Evolutionary conservation across 257 asterid genomes (phyloP), one percentile per base, ranked within the genome.

Genomic region (Cynanchum wilfordii): DNA sequence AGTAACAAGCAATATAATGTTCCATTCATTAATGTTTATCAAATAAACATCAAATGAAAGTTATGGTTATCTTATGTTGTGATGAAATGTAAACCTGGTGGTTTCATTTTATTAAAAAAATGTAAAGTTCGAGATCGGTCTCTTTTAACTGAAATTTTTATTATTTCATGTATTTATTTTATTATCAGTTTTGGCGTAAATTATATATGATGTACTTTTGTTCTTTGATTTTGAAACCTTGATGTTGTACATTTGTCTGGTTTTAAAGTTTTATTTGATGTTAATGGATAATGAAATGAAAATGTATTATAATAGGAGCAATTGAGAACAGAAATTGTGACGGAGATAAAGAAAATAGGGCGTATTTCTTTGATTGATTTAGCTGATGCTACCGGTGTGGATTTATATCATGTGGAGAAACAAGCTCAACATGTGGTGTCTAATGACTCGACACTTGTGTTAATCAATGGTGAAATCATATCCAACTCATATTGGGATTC

Each of bases 391-490:
- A 84, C 86, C 0, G 93, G 90, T 17, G 92, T 95, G 1, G 98
- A 95, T 78, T 86, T 95, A 69, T 95, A 88, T 81, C 91, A 95
- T 76, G 97, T 92, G 45, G 99, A 95, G 79, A 92, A 86, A 63
- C 98, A 95, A 79, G 81, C 97, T 15, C 86, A 84, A 78, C 80
- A 79, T 50, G 86, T 87, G 47, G 99, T 90, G 70, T 83, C 96
- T 27, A 81, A 69, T 74, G 96, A 90, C 76, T 76, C 87, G 7
- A 81, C 89, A 63, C 93, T 92, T 72, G 79, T 90, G 90, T 73
- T 92, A 83, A 86, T 92, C 74, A 95, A 95, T 79, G 98, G 99
- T 27, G 99, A 92, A 81, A 90, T 95, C 17, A 84, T 95, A 68
- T 86, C 97, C 27, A 87, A 82, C 77, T 82, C 83, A 5, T 95